These are phyloP conservation scores for Spergularia azorica DNA, from an alignment of 179 eudicot species.

Conservation along the genomic window DNA sequence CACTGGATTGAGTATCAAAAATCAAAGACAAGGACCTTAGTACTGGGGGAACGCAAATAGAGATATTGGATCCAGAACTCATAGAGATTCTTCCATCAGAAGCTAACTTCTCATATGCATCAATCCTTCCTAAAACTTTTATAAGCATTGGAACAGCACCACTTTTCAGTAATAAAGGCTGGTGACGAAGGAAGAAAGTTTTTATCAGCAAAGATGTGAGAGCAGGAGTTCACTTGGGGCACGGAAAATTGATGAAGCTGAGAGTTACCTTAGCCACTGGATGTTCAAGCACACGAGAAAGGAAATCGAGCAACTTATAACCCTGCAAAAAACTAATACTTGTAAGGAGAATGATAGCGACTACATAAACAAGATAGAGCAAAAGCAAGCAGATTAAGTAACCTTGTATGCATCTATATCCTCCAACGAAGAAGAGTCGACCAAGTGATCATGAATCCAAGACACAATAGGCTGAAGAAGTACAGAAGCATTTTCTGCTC, in stretches of 20 bases:
- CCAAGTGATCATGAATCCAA: conserved; percentile 53
- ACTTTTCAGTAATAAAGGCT: conserved; percentile 73
- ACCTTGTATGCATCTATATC: conserved; percentile 91
- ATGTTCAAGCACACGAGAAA: conserved; percentile 76
- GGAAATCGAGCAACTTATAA: conserved; percentile 68
- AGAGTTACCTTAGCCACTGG: conserved; percentile 78
- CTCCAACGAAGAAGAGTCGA: conserved; percentile 45
- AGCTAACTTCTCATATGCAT: conserved; percentile 41
- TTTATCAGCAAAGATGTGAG: conserved; percentile 17
- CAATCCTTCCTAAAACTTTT: conserved; percentile 58
- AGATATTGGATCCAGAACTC: conserved; percentile 42
- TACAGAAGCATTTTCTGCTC: conserved; percentile 53
- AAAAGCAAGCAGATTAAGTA: conserved; percentile 4
- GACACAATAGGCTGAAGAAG: conserved; percentile 73
- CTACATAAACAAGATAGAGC: conserved; percentile 15
- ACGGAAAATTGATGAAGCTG: background rate
- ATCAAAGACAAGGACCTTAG: conserved; percentile 59
- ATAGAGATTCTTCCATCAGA: conserved; percentile 40
- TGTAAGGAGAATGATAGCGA: conserved; percentile 2
- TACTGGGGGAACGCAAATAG: conserved; percentile 72
- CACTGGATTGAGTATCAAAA: conserved; percentile 47
- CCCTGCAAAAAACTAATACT: conserved; percentile 43
- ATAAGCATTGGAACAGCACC: conserved; percentile 55
- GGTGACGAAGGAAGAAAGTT: conserved; percentile 22
- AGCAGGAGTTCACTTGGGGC: background rate